Evolutionary conservation across 805 yeast genomes (phyloP), one percentile per base, ranked within the genome.

Genomic region (Lachancea waltii): DNA sequence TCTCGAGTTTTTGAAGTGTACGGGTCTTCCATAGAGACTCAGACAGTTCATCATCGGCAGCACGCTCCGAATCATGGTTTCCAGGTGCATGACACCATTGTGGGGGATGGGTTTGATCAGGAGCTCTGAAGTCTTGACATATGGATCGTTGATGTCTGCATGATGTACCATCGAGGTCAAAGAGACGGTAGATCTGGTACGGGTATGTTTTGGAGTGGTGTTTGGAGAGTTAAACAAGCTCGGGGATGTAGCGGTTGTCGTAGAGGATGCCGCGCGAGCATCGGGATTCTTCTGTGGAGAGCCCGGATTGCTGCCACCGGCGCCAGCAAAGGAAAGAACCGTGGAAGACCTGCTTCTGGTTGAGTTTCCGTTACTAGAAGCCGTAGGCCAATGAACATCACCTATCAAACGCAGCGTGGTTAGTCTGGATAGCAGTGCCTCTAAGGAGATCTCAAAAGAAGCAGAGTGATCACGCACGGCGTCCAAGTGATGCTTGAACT

Each of bases 21-120:
- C 61, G 3, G 92, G 90, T 43, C 90, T 68, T n/a, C 92, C 92
- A 54, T 82, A 83, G 35, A 81, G 59, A 49, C 70, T 71, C 56
- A 79, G 75, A 4, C 79, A 65, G 54, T 82, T 85, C 60, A 78
- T 70, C 36, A 81, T 65, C 33, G 85, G 89, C 29, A 83, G 68
- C 40, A 78, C 65, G 47, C 75, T 66, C 44, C 87, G 64, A 34
- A 82, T 70, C 78, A 82, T 72, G 18, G 82, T 77, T 53, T 83
- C 90, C 28, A 75, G 65, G 19, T 77, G 77, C 33, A 69, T 63
- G 14, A 83, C 85, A 24, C 84, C 84, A 2, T 78, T 75, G 58
- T 83, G 92, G 4, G 75, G 52, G 25, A 71, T 70, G 6, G 92
- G 90, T 60, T 79, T 75, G 42, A 77, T 60, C 50, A 75, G 75